A percentile compares a stretch with the other conserved stretches of the same genome.
Evolutionary conservation across 176 grass and related monocot species (phyloP).

Genomic region (Elymus sibiricus): DNA sequence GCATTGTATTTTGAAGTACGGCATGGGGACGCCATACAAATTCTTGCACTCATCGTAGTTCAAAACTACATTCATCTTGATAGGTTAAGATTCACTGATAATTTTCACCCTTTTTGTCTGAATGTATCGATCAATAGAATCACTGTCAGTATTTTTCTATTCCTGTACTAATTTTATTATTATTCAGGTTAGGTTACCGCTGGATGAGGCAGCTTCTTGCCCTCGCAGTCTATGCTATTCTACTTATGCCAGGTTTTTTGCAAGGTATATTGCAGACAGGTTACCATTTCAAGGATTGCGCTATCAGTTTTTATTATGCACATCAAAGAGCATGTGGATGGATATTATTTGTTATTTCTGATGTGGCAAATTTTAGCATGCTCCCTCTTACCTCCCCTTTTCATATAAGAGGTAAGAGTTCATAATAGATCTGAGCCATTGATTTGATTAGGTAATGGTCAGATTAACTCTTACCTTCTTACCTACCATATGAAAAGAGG

Average conservation of each 20-base stretch:
- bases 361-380: no score
- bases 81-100: neutral
- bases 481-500: no score
- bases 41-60: neutral
- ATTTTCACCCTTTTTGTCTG: neutral
- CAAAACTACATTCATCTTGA: neutral
- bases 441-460: no score
- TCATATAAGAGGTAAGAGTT: no score
- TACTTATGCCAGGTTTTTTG: constrained; percentile 91
- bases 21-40: neutral
- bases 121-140: neutral
- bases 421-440: no score
- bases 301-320: constrained; percentile 7
- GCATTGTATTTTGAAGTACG: neutral
- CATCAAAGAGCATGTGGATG: neutral
- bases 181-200: constrained; percentile 85
- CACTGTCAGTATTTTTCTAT: neutral
- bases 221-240: constrained; percentile 71
- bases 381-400: no score
- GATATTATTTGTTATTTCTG: constrained; percentile 14
- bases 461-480: no score
- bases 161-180: neutral
- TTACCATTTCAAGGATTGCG: neutral
- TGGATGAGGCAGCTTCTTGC: constrained; percentile 88
- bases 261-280: constrained; percentile 59